Evolutionary conservation across 352 stramenopile genomes (phyloP), one percentile per base, ranked within the genome.

Genomic region (Salisapilia sapeloensis): DNA sequence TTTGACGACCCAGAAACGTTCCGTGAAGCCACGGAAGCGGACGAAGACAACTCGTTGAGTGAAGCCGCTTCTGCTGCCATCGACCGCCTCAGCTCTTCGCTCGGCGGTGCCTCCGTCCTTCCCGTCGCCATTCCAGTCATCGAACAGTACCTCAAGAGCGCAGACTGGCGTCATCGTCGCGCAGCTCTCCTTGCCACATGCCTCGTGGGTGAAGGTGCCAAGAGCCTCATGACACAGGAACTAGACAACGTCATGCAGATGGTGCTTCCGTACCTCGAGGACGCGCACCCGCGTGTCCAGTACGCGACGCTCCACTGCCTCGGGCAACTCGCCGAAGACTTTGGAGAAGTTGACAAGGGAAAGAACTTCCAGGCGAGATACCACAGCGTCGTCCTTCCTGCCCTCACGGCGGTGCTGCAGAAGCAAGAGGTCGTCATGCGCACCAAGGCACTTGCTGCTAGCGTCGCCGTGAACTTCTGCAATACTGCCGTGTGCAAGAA

Each of bases 331-430:
- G 69, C 72, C 8, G 60, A 87, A 32, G 75, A 87, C 50, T 87
- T 87, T 33, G 67, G 69, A 21, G 59, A 85, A 31, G 67, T 87
- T 2, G 66, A 72, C n/a, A 75, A 78, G 46, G 62, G 64, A 40
- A 86, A 83, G 61, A 91, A 91, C 55, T 91, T 91, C 38, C 71
- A 87, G 46, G 66, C 69, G 18, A 77, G 71, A 35, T 87, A 74
- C 57, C 66, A 86, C 52, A 26, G 40, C 4, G 39, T 55, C 7
- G 50, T 87, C 14, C 35, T 91, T 16, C 75, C 75, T 15, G 58
- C 63, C 17, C 54, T 87, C 13, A 84, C 70, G 21, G 53, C 45
- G 20, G 42, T 86, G 29, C 48, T 91, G 35, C 45, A 60, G 38
- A 71, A 61, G 39, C 60, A 83, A 26, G 53, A 74, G 38, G 43